A percentile compares a stretch with the other conserved stretches of the same genome.
phyloP scores from a whole-genome alignment of 768 basidiomycete species.

The Russula dissimulans region DNA sequence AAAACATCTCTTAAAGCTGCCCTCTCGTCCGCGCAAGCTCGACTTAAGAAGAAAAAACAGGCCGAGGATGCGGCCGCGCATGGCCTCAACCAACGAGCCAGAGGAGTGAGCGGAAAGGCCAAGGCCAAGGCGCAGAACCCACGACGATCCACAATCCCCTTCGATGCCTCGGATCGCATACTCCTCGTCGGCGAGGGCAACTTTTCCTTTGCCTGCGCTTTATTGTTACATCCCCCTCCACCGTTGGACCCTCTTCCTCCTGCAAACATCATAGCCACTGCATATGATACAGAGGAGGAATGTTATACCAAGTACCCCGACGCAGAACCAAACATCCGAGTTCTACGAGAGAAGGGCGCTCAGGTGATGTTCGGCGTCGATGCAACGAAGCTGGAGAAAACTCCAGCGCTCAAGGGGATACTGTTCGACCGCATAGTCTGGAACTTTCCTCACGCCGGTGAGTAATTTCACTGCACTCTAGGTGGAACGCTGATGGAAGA shows the following conservation, averaged over 20 bases:
- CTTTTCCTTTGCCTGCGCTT: conserved; percentile 81
- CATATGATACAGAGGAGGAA: conserved; percentile 69
- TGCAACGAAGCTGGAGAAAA: conserved; percentile 65
- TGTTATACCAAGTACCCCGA: conserved; percentile 82
- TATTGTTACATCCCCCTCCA: conserved; percentile 42
- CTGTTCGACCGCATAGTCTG: conserved; percentile 77
- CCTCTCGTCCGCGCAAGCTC: conserved; percentile 59
- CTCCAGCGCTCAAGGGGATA: conserved; percentile 44
- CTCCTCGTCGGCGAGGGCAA: conserved; percentile 89
- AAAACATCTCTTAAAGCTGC: conserved; percentile 49
- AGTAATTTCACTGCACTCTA: neutral
- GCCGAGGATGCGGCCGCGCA: conserved; percentile 37
- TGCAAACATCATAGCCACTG: conserved; percentile 71
- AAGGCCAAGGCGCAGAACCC: conserved; percentile 29
- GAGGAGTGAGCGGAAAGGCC: conserved; percentile 29
- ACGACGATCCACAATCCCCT: conserved; percentile 50
- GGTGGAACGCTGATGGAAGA: conserved; percentile 4
- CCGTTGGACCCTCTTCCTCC: conserved; percentile 46
- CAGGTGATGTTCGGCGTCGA: conserved; percentile 76
- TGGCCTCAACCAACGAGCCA: conserved; percentile 39
- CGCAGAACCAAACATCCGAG: conserved; percentile 46
- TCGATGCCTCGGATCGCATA: conserved; percentile 53
- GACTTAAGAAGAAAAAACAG: conserved; percentile 54
- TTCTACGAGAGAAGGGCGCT: conserved; percentile 49
- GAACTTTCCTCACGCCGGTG: conserved; percentile 97